Percentiles rank a stretch among this genome's conserved stretches.
These are phyloP conservation scores for Nidula niveotomentosa DNA, from an alignment of 1,284 basidiomycete genomes.

Conservation along the genomic window DNA sequence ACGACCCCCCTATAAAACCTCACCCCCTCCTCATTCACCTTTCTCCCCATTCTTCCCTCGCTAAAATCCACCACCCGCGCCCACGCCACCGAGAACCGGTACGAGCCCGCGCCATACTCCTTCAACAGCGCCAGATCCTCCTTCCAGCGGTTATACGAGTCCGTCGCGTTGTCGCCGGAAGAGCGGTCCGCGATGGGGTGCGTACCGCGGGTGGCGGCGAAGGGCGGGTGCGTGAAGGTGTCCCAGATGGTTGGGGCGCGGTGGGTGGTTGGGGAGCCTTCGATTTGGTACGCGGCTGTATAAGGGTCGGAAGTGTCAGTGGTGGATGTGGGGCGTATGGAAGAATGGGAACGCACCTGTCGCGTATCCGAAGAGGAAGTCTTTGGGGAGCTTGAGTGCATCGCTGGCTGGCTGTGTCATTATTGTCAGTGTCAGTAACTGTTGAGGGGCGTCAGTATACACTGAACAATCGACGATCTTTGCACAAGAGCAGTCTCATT, in stretches of 20 bases:
- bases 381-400: constrained; percentile 14
- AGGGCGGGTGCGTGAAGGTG: constrained; percentile 53
- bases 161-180: constrained; percentile 68
- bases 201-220: constrained; percentile 22
- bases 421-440: too few species aligned
- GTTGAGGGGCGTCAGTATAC: too few species aligned
- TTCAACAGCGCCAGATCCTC: constrained; percentile 69
- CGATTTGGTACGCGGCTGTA: constrained; percentile 65
- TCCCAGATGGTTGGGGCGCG: constrained; percentile 76
- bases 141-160: constrained; percentile 68
- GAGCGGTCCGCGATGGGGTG: constrained; percentile 63
- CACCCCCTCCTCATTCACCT: constrained; percentile 69
- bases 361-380: constrained; percentile 27
- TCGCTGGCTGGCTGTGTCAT: too few species aligned
- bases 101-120: constrained; percentile 56
- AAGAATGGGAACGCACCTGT: constrained; percentile 16
- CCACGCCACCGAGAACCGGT: constrained; percentile 78
- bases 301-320: neutral
- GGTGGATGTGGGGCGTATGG: neutral
- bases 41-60: constrained; percentile 66
- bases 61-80: constrained; percentile 56
- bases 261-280: constrained; percentile 56
- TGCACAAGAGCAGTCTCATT: too few species aligned
- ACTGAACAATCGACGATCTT: too few species aligned
- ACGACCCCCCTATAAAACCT: constrained; percentile 69